Conservation (phyloP, 148 eudicot species). For the Drosera capensis region DNA sequence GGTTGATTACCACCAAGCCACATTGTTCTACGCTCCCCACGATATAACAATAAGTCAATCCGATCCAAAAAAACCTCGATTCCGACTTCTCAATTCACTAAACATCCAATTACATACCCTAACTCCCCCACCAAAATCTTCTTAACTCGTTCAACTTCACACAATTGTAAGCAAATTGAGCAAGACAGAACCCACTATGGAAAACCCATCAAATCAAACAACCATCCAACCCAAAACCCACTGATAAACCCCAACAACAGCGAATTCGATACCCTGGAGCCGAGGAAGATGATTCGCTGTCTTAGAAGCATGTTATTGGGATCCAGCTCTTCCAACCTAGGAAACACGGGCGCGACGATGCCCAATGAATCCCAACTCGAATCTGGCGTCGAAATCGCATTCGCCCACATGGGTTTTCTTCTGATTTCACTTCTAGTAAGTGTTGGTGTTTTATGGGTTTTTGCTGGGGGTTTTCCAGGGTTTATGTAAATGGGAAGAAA, state of each 20-base stretch:
- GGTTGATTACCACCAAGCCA: too few species aligned
- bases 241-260: not conserved
- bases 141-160: too few species aligned
- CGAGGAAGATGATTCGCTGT: slow-evolving; percentile 80
- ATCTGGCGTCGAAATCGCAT: slow-evolving; percentile 19
- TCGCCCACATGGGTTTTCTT: slow-evolving; percentile 9
- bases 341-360: slow-evolving; percentile 40
- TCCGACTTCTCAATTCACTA: too few species aligned
- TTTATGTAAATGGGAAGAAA: too few species aligned
- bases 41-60: too few species aligned
- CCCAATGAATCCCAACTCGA: slow-evolving; percentile 48
- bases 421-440: not conserved
- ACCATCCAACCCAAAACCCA: not conserved
- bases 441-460: not conserved
- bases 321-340: slow-evolving; percentile 81
- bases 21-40: too few species aligned
- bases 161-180: too few species aligned
- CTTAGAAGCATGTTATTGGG: slow-evolving; percentile 90
- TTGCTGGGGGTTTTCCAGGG: slow-evolving; percentile 9
- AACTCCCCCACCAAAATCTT: too few species aligned
- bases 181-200: not conserved
- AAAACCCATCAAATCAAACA: not conserved
- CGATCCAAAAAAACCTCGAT: too few species aligned
- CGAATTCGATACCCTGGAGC: slow-evolving; percentile 41
- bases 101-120: too few species aligned